Evolutionary conservation across 2,329 filamentous ascomycete genomes (phyloP), one percentile per base, ranked within the genome.

Genomic region (Exophiala mesophila): DNA sequence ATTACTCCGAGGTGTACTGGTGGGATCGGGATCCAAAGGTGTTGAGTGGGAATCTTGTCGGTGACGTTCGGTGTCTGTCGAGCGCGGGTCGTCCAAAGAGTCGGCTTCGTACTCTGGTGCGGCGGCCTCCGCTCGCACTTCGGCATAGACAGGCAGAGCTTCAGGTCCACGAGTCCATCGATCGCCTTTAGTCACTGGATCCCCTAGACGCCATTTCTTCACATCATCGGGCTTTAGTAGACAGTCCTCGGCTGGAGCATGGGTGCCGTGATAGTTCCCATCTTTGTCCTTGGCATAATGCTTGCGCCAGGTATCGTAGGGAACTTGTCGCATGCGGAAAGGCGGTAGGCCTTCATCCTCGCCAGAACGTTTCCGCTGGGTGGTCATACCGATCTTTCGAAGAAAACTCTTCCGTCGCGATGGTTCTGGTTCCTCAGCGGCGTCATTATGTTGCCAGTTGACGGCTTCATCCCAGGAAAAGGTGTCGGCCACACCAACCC

Each of bases 251-350:
- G 50, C 50, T 1, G 50, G 50, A 19, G 50, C 50, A 37, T 48
- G 47, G 10, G 47, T 50, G 17, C 50, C 50, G 26, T 35, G 30
- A 33, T 53, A 53, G 20, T 44, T 47, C 9, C 50, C 50, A 12
- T 53, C 45, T 23, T 44, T 45, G 42, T 53, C 50, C 34, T 53
- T 53, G 13, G 50, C 50, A 26, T 53, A 53, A 33, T 53, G 50
- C 34, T 50, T 53, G n/a, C 50, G 37, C 50, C 47, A 53, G 5
- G 30, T 39, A n/a, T 50, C 47, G 19, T 53, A 53, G 7, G 50
- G 50, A 12, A 53, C 39, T 36, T 53, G 40, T n/a, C 47, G 44
- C 32, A 53, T 39, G 10, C 44, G 31, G 24, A 53, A 53, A 1
- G 47, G 47, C 18, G 50, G 50, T 13, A 45, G 23, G 17, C 49